Conservation (phyloP, 1,284 basidiomycete species). For the Takashimella tepidaria region DNA sequence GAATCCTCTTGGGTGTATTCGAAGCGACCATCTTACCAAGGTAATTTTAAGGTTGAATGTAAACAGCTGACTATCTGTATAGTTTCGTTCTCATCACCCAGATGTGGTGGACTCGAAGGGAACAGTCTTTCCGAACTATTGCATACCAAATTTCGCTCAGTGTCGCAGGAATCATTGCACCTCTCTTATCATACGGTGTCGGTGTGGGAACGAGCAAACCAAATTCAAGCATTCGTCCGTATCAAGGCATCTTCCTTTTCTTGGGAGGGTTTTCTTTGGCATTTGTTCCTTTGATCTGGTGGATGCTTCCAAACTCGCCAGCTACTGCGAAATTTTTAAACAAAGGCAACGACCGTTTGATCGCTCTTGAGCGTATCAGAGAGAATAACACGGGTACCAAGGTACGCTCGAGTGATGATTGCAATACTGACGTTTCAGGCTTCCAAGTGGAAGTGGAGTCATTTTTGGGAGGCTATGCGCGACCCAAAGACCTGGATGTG, state of each 20-base stretch:
- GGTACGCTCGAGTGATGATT: conserved; percentile 4
- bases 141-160: conserved; percentile 38
- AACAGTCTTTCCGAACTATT: conserved; percentile 50
- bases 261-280: conserved; percentile 50
- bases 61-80: neutral
- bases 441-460: conserved; percentile 28
- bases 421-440: neutral
- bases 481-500: neutral
- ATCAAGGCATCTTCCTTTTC: conserved; percentile 52
- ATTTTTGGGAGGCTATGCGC: neutral
- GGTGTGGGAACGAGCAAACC: conserved; percentile 20
- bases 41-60: conserved; percentile 11
- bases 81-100: conserved; percentile 14
- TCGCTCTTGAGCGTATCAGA: conserved; percentile 34
- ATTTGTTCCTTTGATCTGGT: conserved; percentile 50
- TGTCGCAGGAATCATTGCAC: conserved; percentile 24
- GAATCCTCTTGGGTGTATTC: conserved; percentile 22
- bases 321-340: conserved; percentile 30
- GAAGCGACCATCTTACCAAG: conserved; percentile 16
- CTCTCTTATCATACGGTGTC: conserved; percentile 26
- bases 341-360: conserved; percentile 29
- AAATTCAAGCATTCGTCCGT: conserved; percentile 7
- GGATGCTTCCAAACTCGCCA: conserved; percentile 29
- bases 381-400: conserved; percentile 36
- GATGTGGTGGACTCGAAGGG: conserved; percentile 24